Evolutionary conservation across 441 rosid genomes (phyloP).

Genomic region (Pelargonium myrrhifolium): DNA sequence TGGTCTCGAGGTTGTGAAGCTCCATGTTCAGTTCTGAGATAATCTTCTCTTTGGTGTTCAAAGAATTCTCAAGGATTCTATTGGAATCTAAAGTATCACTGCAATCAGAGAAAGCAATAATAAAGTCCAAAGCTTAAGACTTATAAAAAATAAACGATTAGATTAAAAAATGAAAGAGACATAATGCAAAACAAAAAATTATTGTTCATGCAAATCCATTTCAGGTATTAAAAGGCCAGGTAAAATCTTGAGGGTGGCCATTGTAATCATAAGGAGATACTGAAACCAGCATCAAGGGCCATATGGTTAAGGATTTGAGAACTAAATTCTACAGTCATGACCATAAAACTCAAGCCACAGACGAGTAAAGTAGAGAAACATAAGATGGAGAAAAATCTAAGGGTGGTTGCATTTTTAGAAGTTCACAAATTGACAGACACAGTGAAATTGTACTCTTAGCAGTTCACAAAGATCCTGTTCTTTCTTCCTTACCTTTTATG

Average conservation of each 20-base stretch:
- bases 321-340: not conserved
- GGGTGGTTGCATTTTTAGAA: not conserved
- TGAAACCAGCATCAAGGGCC: not conserved
- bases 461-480: no score
- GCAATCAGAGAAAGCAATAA: constrained; percentile 25
- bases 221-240: not conserved
- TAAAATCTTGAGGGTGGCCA: not conserved
- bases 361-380: not conserved
- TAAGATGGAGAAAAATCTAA: not conserved
- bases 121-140: constrained; percentile 15
- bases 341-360: not conserved
- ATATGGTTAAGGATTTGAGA: no score
- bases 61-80: constrained; percentile 62
- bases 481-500: no score
- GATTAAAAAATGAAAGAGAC: constrained; percentile 12
- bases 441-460: not conserved
- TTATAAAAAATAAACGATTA: constrained; percentile 5
- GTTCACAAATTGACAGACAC: no score
- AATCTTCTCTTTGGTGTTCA: constrained; percentile 88
- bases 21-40: constrained; percentile 92
- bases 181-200: not conserved
- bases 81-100: constrained; percentile 76
- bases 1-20: constrained; percentile 78
- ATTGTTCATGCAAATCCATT: constrained; percentile 21
- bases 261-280: not conserved